Evolutionary conservation across 352 stramenopile species (phyloP), one percentile per base, ranked within the genome.

Genomic region (Elongisporangium senticosum): DNA sequence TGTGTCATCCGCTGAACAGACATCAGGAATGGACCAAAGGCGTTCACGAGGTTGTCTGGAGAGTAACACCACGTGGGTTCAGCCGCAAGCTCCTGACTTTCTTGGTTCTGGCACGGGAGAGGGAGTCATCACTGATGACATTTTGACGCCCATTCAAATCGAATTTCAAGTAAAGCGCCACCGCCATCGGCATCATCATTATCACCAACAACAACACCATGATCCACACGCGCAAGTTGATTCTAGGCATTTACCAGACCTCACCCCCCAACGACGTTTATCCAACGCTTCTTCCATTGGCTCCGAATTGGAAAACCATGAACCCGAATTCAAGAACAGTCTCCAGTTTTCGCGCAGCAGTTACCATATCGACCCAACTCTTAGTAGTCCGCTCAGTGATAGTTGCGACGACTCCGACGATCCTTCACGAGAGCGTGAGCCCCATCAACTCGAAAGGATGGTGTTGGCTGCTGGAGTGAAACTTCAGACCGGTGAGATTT

Each of bases 381-480:
- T 17, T 14, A 5, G 11, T 43, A 14, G 33, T 17, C 8, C 13
- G 13, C 33, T 43, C 33, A 17, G 33, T 43, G 33, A 43, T 14
- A 17, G 11, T 17, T 17, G 33, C 33, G 40, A 59, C 20, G 24
- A 10, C 8, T 33, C 23, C 2, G 43, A 11, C 3, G 39, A 48
- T 22, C 51, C 51, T 43, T 17, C 17, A 21, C 17, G 37, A 59
- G 6, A 28, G 7, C 10, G 37, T 23, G 37, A 55, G 6, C 15
- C 49, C 33, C 49, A 24, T 26, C 49, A 53, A n/a, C 1, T 76
- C n/a, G 56, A 68, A 10, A 26, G 6, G 7, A 76, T 76, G 65
- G 37, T 58, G 3, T 39, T 76, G 39, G 72, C 68, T 11, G 65
- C 68, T 7, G 68, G 68, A 0, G 68, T 76, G 7, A 76, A 76